Evolutionary conservation across 1,284 basidiomycete genomes (phyloP).

Genomic region (Mycena citricolor): DNA sequence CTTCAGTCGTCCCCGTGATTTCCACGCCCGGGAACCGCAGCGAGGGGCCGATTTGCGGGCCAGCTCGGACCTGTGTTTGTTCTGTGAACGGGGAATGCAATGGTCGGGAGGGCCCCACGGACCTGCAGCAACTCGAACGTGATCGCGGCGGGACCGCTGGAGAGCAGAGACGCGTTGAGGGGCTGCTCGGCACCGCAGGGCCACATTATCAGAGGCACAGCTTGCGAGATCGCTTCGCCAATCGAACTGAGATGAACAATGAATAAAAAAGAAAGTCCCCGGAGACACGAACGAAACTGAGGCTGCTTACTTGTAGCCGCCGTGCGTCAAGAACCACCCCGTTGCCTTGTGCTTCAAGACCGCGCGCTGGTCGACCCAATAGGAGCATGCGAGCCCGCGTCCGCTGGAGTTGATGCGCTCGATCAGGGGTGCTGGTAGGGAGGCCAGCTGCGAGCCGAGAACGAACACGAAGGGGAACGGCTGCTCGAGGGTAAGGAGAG

Average conservation of each 20-base stretch:
- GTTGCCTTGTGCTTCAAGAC: not conserved
- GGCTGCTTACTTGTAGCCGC: conserved; percentile 11
- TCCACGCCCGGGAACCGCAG: not conserved
- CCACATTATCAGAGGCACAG: conserved; percentile 3
- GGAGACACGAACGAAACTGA: not conserved
- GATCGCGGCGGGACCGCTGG: not conserved
- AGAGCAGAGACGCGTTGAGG: conserved; percentile 1
- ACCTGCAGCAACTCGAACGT: conserved; percentile 5
- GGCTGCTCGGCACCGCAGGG: conserved; percentile 1
- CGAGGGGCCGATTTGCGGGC: conserved; percentile 2
- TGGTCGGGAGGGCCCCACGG: not conserved
- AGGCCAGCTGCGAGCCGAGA: conserved; percentile 3
- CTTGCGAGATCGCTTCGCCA: not conserved
- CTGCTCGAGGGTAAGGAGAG: conserved; percentile 1
- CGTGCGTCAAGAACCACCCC: conserved; percentile 12
- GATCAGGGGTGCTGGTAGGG: conserved; percentile 3
- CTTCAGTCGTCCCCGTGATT: conserved; percentile 3
- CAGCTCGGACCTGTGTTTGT: not conserved
- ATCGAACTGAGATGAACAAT: not conserved
- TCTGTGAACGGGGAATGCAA: not conserved
- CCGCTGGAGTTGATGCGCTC: conserved; percentile 12
- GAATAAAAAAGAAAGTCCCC: not conserved
- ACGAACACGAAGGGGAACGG: conserved; percentile 15
- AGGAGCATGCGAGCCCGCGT: conserved; percentile 5
- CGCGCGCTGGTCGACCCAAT: not conserved